Conservation (phyloP, 208 protist species). For the Phytomonas sp. region DNA sequence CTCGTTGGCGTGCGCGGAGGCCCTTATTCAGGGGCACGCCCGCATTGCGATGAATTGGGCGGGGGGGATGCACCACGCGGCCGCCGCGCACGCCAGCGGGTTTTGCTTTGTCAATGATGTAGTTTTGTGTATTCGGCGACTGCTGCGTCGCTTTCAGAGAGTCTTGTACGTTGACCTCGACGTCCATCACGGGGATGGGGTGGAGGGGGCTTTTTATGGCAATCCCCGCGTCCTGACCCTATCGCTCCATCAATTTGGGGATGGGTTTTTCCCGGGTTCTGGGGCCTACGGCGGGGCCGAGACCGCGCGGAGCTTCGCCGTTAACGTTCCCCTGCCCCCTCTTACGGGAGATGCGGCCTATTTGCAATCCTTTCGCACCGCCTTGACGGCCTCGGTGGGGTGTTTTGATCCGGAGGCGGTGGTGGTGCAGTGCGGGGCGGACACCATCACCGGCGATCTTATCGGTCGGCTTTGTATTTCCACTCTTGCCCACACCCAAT, state of each 20-base stretch:
- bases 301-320: constrained; percentile 51
- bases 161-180: constrained; percentile 99
- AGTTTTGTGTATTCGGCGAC: constrained; percentile 97
- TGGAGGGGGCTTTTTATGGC: constrained; percentile 98
- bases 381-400: constrained; percentile 90
- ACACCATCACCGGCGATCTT: constrained; percentile 95
- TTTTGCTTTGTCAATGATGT: constrained; percentile 99
- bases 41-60: constrained; percentile 99
- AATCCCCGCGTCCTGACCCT: constrained; percentile 99
- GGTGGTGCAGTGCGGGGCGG: constrained; percentile 98
- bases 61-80: constrained; percentile 97
- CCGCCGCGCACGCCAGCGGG: constrained; percentile 91
- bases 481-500: constrained; percentile 87
- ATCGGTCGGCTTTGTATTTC: constrained; percentile 96
- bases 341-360: constrained; percentile 94
- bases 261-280: constrained; percentile 97
- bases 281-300: constrained; percentile 46
- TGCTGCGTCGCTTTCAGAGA: constrained; percentile 94
- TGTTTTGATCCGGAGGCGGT: constrained; percentile 95
- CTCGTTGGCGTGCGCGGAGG: constrained; percentile 92
- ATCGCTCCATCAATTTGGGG: constrained; percentile 98
- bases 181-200: constrained; percentile 99
- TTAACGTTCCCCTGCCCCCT: constrained; percentile 94
- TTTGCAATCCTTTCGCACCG: constrained; percentile 91
- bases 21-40: constrained; percentile 83